phyloP scores from a whole-genome alignment of 2,329 filamentous ascomycete species.

The Drechslerella coelobrocha region DNA sequence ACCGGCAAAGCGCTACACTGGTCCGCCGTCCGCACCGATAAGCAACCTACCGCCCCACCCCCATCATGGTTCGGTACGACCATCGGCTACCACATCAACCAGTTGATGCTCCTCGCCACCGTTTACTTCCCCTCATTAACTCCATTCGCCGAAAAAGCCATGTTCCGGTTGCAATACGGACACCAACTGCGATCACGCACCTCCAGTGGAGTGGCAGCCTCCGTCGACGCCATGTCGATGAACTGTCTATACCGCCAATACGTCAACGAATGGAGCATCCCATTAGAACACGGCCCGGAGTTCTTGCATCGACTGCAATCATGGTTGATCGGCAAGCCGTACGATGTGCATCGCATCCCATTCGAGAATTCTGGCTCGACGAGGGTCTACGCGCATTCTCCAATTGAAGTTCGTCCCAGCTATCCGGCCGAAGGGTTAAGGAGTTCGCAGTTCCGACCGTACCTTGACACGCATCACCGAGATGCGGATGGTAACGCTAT shows the following conservation, averaged over 20 bases:
- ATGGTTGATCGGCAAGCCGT: conserved; percentile 80
- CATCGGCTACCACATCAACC: conserved; percentile 87
- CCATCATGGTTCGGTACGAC: conserved; percentile 78
- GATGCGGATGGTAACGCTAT: conserved; percentile 60
- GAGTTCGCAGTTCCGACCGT: conserved; percentile 14
- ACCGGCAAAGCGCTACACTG: conserved; percentile 86
- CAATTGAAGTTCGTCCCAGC: conserved; percentile 85
- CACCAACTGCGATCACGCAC: conserved; percentile 66
- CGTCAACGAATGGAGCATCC: conserved; percentile 97
- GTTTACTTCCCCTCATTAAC: conserved; percentile 79
- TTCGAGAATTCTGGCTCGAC: conserved; percentile 71
- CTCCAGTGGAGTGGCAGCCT: conserved; percentile 73
- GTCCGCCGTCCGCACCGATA: conserved; percentile 76
- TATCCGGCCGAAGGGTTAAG: conserved; percentile 64
- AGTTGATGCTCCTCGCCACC: conserved; percentile 82
- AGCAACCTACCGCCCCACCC: conserved; percentile 65
- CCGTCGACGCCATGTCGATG: conserved; percentile 81
- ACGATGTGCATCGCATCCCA: conserved; percentile 73
- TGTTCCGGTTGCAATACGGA: conserved; percentile 97
- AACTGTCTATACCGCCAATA: conserved; percentile 98
- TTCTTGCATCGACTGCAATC: conserved; percentile 80
- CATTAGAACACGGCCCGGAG: conserved; percentile 83
- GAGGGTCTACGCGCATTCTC: conserved; percentile 79
- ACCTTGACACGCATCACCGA: conserved; percentile 36
- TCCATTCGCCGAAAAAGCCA: conserved; percentile 92